These are phyloP conservation scores for Perilla frutescens DNA, from an alignment of 257 asterid genomes.

Conservation along the genomic window DNA sequence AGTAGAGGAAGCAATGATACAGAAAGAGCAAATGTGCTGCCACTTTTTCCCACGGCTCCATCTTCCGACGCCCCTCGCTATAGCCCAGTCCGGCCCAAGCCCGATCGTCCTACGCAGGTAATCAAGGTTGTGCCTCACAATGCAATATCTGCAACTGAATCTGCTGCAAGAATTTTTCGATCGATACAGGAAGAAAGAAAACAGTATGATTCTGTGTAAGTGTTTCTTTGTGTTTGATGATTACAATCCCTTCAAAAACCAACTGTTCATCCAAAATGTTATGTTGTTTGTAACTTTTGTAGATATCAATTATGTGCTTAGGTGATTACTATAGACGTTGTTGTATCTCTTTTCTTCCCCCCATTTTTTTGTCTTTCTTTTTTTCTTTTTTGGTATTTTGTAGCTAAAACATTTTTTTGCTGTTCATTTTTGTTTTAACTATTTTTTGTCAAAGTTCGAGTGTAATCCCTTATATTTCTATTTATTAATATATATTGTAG, in stretches of 20 bases:
- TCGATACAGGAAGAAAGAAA: constrained; percentile 81
- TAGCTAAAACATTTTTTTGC: too few relatives aligned
- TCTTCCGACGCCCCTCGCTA: constrained; percentile 26
- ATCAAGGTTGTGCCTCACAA: constrained; percentile 81
- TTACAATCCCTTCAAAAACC: neutral
- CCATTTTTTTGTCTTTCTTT: too few relatives aligned
- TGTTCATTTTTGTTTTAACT: neutral
- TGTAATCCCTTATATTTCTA: neutral
- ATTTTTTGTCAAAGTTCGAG: neutral
- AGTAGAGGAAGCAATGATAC: constrained; percentile 29
- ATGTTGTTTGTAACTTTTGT: constrained; percentile 26
- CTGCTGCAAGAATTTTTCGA: constrained; percentile 80
- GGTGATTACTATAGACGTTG: neutral
- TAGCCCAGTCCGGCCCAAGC: constrained; percentile 28
- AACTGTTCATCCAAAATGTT: neutral
- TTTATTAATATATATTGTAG: neutral
- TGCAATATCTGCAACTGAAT: constrained; percentile 70
- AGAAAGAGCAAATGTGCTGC: constrained; percentile 49
- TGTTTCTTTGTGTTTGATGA: neutral
- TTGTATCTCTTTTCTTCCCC: neutral
- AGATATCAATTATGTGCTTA: constrained; percentile 25
- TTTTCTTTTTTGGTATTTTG: neutral
- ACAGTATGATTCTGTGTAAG: constrained; percentile 45
- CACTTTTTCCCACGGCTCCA: constrained; percentile 66
- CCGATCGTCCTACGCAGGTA: constrained; percentile 46